Conservation (phyloP, 768 basidiomycete species). For the Hydnum rufescens region DNA sequence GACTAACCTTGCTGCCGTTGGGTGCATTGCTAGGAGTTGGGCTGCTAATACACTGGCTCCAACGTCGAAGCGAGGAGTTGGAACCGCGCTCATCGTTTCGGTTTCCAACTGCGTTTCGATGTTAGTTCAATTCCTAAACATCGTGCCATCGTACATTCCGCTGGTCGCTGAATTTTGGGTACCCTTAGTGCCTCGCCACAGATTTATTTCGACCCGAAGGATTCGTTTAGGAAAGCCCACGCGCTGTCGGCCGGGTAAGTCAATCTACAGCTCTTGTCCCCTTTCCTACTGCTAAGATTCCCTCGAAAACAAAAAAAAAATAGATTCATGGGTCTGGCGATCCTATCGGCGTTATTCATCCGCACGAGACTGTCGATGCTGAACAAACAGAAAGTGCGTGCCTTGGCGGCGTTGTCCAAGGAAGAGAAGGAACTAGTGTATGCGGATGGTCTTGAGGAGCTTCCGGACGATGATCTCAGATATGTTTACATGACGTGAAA, state of each 20-base stretch:
- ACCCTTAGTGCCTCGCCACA: slow-evolving; percentile 30
- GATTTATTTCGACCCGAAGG: slow-evolving; percentile 33
- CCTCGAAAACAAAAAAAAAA: neutral
- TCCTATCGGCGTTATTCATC: slow-evolving; percentile 24
- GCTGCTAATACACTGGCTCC: slow-evolving; percentile 38
- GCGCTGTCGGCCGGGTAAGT: slow-evolving; percentile 33
- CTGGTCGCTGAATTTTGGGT: neutral
- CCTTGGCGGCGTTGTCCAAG: slow-evolving; percentile 16
- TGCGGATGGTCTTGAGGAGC: slow-evolving; percentile 8
- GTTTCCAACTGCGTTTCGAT: slow-evolving; percentile 39
- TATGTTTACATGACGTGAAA: neutral
- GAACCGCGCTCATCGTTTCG: slow-evolving; percentile 39
- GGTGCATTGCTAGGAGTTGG: slow-evolving; percentile 29
- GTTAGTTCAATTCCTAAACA: slow-evolving; percentile 16
- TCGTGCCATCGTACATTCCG: neutral
- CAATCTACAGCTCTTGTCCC: neutral
- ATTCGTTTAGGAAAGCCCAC: slow-evolving; percentile 33
- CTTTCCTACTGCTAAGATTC: neutral
- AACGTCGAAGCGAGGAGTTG: slow-evolving; percentile 39
- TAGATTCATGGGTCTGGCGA: slow-evolving; percentile 28
- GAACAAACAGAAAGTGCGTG: slow-evolving; percentile 24
- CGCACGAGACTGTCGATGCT: slow-evolving; percentile 25
- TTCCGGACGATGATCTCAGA: neutral
- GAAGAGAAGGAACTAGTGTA: slow-evolving; percentile 17
- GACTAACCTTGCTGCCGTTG: no score